These are phyloP conservation scores for Chaetomium olivaceum DNA, from an alignment of 2,329 filamentous ascomycete genomes.

Conservation along the genomic window DNA sequence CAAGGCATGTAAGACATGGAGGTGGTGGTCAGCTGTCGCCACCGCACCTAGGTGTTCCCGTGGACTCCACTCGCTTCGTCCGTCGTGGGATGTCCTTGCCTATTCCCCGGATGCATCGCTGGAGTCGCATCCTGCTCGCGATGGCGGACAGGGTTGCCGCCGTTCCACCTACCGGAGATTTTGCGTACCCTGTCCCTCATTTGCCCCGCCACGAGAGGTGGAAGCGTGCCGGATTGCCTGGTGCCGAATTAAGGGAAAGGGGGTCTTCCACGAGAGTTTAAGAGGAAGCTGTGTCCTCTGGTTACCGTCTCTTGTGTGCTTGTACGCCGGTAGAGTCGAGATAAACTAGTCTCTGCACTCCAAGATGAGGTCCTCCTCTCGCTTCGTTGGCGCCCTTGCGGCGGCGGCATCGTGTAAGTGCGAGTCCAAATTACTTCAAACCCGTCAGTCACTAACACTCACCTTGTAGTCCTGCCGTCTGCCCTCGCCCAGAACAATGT, in stretches of 20 bases:
- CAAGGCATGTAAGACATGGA: not conserved
- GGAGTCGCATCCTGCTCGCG: conserved; percentile 31
- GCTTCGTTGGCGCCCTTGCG: conserved; percentile 31
- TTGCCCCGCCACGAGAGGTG: conserved; percentile 19
- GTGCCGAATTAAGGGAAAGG: not conserved
- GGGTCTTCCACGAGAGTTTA: conserved; percentile 9
- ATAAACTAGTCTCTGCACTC: conserved; percentile 20
- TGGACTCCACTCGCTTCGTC: conserved; percentile 11
- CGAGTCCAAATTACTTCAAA: not conserved
- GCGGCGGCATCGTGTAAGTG: conserved; percentile 33
- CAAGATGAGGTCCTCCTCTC: conserved; percentile 33
- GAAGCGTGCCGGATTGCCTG: conserved; percentile 12
- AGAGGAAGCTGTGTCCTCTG: conserved; percentile 16
- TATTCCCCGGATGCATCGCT: conserved; percentile 27
- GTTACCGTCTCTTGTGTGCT: conserved; percentile 11
- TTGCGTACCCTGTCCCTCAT: conserved; percentile 17
- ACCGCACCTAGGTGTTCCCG: conserved; percentile 6
- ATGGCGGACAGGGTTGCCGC: conserved; percentile 32
- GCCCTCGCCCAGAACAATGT: conserved; percentile 33
- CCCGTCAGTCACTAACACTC: conserved; percentile 3
- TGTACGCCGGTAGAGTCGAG: conserved; percentile 24
- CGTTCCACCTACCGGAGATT: conserved; percentile 28
- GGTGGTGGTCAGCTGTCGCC: not conserved
- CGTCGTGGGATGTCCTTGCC: conserved; percentile 18
- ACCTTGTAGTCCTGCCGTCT: conserved; percentile 30